Base-by-base conservation (phyloP, 2,329 filamentous ascomycete species). In the Alternaria conjuncta region DNA sequence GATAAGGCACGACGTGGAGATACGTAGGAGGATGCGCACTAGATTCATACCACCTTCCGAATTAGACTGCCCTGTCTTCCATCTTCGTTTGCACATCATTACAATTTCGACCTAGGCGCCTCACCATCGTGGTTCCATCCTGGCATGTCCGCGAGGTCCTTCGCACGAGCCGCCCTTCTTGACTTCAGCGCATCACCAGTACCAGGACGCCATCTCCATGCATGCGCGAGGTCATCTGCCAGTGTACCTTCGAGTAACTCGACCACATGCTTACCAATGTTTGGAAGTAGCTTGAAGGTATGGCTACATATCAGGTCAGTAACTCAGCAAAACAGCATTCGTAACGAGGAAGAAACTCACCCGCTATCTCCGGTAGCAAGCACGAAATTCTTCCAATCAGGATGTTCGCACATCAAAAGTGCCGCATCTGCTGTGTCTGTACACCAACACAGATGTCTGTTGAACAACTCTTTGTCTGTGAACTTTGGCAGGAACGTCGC, bases 381-480 rank as follows among this genome's bases (percentile, higher is more conserved):
- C 20, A 84, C 75, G 53, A 84, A 80, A 59, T 84, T 84, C 67
- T 80, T 83, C 80, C 82, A 84, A 11, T 80, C 74, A 6, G 87
- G 84, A 72, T 86, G 83, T 54, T 76, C 77, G 12, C 85, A 84
- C 65, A 91, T 86, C 63, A 90, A 80, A 66, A 89, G 86, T 69
- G 90, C 87, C 71, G 90, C 87, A 54, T 86, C 87, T 2, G 87
- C 86, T 3, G 87, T 89, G 57, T 88, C 85, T 49, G 86, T 86
- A 73, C 90, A 88, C 87, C 88, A 90, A 77, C 83, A 86, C 6
- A 86, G 65, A 6, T 83, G 77, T 69, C 80, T 82, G 55, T 82
- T 82, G 55, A 83, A 82, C 2, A 82, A 73, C 9, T 74, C 64
- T 63, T 80, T 82, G n/a, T 74, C 67, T 4, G 75, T 75, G 56